phyloP scores from a whole-genome alignment of 768 basidiomycete genomes.

The Neoboletus subvelutipes region DNA sequence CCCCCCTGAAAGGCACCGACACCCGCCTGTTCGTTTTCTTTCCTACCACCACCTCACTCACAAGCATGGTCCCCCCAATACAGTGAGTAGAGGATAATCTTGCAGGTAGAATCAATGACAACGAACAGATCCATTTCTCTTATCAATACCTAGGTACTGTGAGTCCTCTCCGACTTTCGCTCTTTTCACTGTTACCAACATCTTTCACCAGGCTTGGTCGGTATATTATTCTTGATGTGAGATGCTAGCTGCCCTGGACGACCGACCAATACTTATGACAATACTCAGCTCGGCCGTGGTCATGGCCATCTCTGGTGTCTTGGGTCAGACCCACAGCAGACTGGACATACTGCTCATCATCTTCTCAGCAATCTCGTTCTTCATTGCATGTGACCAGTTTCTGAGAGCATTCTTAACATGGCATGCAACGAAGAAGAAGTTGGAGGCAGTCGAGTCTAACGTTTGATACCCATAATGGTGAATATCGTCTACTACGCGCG shows the following conservation, averaged over 20 bases:
- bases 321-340: slow-evolving; percentile 13
- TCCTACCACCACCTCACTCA: neutral
- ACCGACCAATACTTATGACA: neutral
- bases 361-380: slow-evolving; percentile 13
- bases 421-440: slow-evolving; percentile 14
- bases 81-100: slow-evolving; percentile 17
- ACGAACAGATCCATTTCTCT: neutral
- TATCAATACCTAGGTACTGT: slow-evolving; percentile 17
- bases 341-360: slow-evolving; percentile 16
- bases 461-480: slow-evolving; percentile 11
- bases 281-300: slow-evolving; percentile 16
- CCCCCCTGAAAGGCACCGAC: neutral
- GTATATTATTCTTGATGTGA: slow-evolving; percentile 22
- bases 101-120: neutral
- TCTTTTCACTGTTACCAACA: neutral
- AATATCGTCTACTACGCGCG: neutral
- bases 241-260: neutral
- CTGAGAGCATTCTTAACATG: slow-evolving; percentile 20
- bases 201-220: slow-evolving; percentile 17
- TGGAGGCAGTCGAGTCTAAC: neutral
- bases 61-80: slow-evolving; percentile 7
- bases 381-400: slow-evolving; percentile 24
- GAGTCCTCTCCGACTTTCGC: neutral
- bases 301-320: slow-evolving; percentile 14
- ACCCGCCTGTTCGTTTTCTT: neutral